A percentile compares a stretch with the other conserved stretches of the same genome.
phyloP scores from a whole-genome alignment of 1,284 basidiomycete genomes.

The Cryptococcus sp. region DNA sequence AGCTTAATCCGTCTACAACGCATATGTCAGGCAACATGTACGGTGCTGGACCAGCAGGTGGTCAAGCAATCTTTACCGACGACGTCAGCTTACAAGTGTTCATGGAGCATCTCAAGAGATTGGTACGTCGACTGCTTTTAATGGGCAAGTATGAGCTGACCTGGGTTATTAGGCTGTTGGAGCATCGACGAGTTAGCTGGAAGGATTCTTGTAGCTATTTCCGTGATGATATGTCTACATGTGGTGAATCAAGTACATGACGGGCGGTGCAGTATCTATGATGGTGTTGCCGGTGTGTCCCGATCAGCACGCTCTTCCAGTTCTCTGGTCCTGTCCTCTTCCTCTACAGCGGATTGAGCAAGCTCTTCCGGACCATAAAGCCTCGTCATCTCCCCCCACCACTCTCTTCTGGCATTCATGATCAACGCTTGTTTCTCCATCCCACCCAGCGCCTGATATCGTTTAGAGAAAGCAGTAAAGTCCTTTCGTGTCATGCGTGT shows the following conservation, averaged over 20 bases:
- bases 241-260: not conserved
- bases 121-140: slow-evolving; percentile 55
- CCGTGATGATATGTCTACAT: not conserved
- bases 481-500: slow-evolving; percentile 8
- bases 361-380: slow-evolving; percentile 12
- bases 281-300: not conserved
- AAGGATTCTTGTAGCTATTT: not conserved
- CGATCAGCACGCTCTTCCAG: slow-evolving; percentile 14
- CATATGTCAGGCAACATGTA: slow-evolving; percentile 84
- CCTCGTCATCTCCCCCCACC: slow-evolving; percentile 37
- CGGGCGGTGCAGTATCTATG: too few relatives aligned
- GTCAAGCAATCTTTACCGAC: slow-evolving; percentile 97
- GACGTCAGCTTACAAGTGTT: slow-evolving; percentile 97
- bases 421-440: slow-evolving; percentile 43
- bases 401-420: slow-evolving; percentile 42
- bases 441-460: slow-evolving; percentile 31
- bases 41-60: slow-evolving; percentile 69
- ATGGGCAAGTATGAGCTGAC: not conserved
- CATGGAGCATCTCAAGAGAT: slow-evolving; percentile 89
- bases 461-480: slow-evolving; percentile 28
- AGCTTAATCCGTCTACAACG: slow-evolving; percentile 96
- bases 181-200: slow-evolving; percentile 44
- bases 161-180: slow-evolving; percentile 37
- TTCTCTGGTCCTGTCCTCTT: slow-evolving; percentile 16
- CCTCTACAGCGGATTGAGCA: slow-evolving; percentile 2